Evolutionary conservation across 2,329 filamentous ascomycete species (phyloP).

Genomic region (Xylaria sp.): DNA sequence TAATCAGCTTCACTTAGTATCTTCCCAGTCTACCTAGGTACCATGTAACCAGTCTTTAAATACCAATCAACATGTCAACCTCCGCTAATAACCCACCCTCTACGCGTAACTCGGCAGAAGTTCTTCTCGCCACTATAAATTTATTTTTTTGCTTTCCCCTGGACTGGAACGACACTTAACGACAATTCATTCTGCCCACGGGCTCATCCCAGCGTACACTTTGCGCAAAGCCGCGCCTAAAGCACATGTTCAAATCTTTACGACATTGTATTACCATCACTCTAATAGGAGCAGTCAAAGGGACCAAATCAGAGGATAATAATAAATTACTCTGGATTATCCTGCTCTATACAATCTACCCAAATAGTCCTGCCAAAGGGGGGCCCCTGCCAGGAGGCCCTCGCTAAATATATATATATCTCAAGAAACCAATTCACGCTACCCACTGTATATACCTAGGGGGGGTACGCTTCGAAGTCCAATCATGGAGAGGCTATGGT

Average conservation of each 20-base stretch:
- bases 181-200: no score
- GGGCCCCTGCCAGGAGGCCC: conserved; percentile 23
- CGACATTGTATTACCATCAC: background rate
- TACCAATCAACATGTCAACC: background rate
- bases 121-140: no score
- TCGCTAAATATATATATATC: background rate
- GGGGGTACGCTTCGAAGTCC: background rate
- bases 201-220: no score
- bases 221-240: no score
- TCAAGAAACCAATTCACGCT: background rate
- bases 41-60: background rate
- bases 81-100: no score
- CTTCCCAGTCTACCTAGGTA: background rate
- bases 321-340: background rate
- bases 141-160: no score
- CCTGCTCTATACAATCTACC: background rate
- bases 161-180: no score
- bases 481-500: background rate
- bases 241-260: no score
- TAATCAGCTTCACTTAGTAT: background rate
- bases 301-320: background rate
- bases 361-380: background rate
- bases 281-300: background rate
- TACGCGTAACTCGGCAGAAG: no score
- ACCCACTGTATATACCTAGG: background rate